phyloP scores from a whole-genome alignment of 2,329 filamentous ascomycete species.

The Orbilia brochopaga region DNA sequence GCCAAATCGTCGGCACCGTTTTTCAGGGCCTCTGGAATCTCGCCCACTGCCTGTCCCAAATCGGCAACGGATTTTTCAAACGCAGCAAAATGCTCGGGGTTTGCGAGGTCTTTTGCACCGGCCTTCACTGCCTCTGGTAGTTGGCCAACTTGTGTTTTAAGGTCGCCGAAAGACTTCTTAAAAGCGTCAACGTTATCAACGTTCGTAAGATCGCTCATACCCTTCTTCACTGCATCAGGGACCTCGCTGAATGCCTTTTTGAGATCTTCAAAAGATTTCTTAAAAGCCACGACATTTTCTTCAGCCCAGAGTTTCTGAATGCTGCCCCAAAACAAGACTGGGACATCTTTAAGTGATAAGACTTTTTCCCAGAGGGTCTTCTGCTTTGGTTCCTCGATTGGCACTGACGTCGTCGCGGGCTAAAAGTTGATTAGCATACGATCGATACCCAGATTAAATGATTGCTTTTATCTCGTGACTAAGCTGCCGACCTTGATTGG shows the following conservation, averaged over 20 bases:
- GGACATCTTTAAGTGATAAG: background rate
- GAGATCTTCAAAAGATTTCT: slow-evolving; percentile 16
- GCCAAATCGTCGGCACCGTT: slow-evolving; percentile 11
- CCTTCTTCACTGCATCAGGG: slow-evolving; percentile 7
- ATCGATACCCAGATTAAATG: background rate
- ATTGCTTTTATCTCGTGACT: background rate
- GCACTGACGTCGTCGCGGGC: background rate
- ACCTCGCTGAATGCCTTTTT: slow-evolving; percentile 13
- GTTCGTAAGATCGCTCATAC: background rate
- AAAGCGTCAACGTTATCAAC: slow-evolving; percentile 17
- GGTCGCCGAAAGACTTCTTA: slow-evolving; percentile 21
- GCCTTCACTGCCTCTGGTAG: slow-evolving; percentile 6
- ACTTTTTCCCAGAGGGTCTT: background rate
- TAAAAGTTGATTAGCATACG: background rate
- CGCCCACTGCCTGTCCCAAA: slow-evolving; percentile 5
- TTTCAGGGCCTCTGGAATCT: slow-evolving; percentile 15
- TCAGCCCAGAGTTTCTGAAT: slow-evolving; percentile 11
- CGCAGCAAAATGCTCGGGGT: slow-evolving; percentile 13
- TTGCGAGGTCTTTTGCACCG: slow-evolving; percentile 15
- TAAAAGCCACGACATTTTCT: slow-evolving; percentile 15
- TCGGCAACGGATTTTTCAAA: slow-evolving; percentile 14
- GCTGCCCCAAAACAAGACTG: background rate
- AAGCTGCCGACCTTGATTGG: background rate
- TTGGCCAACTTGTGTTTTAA: slow-evolving; percentile 9
- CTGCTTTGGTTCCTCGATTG: background rate